Conservation (phyloP, 768 basidiomycete species). For the Nevesoporus exiguus region DNA sequence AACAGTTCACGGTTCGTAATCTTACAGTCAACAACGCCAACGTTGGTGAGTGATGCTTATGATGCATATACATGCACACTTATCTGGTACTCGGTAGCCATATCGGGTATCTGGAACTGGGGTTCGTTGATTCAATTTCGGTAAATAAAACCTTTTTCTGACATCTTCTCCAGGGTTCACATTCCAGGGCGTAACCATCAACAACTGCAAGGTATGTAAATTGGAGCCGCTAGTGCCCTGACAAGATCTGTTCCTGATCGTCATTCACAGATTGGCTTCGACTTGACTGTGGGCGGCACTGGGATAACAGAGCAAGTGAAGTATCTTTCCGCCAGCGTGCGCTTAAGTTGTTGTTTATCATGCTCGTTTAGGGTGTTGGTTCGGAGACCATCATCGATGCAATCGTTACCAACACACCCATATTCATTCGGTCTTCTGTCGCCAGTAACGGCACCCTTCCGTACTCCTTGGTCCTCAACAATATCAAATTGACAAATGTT, state of each 20-base stretch:
- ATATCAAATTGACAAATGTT: conserved; percentile 34
- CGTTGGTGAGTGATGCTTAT: conserved; percentile 25
- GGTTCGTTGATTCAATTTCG: conserved; percentile 23
- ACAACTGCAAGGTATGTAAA: conserved; percentile 30
- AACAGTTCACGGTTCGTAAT: conserved; percentile 74
- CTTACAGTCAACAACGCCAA: conserved; percentile 49
- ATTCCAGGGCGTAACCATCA: conserved; percentile 49
- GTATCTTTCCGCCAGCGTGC: neutral
- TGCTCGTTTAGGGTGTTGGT: conserved; percentile 36
- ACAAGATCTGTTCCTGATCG: neutral
- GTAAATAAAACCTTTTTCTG: neutral
- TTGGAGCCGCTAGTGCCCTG: neutral
- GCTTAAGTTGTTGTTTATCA: neutral
- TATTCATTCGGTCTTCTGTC: conserved; percentile 40
- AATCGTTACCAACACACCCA: conserved; percentile 41
- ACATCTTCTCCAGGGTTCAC: conserved; percentile 40
- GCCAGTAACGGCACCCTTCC: conserved; percentile 27
- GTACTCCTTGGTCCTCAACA: conserved; percentile 36
- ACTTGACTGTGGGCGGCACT: conserved; percentile 39
- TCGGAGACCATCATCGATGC: conserved; percentile 46
- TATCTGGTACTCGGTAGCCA: conserved; percentile 14
- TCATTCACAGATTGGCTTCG: conserved; percentile 40
- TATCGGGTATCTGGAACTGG: conserved; percentile 40
- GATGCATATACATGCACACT: neutral
- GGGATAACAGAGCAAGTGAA: conserved; percentile 32